Evolutionary conservation across 2,329 filamentous ascomycete species (phyloP).

Genomic region (Juglanconis oblonga): DNA sequence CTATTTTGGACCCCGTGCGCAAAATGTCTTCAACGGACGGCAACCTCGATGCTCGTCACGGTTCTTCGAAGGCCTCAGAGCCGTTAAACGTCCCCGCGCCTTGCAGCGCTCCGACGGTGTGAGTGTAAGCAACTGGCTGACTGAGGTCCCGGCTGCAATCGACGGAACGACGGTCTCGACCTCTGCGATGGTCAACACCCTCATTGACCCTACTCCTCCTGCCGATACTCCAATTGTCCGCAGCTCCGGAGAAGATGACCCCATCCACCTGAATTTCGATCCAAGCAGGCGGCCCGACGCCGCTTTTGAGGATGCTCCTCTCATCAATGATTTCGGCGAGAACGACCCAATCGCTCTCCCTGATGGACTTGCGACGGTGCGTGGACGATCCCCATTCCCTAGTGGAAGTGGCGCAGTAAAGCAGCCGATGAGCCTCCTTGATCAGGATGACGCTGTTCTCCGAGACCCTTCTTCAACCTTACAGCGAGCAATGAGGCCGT

Average conservation of each 20-base stretch:
- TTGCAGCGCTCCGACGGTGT: neutral
- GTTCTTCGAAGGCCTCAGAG: slow-evolving; percentile 14
- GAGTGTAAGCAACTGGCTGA: neutral
- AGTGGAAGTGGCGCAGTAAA: neutral
- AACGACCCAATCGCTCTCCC: too few species aligned
- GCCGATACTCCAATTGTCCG: neutral
- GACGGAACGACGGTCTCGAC: neutral
- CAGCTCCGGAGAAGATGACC: neutral
- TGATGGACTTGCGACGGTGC: too few species aligned
- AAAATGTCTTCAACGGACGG: slow-evolving; percentile 15
- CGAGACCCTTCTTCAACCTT: neutral
- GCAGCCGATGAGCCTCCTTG: neutral
- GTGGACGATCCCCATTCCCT: neutral
- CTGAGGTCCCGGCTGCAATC: neutral
- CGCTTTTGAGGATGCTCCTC: neutral
- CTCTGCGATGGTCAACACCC: neutral
- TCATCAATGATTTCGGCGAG: neutral
- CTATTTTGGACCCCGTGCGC: slow-evolving; percentile 22
- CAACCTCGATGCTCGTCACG: slow-evolving; percentile 12
- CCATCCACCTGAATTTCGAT: neutral
- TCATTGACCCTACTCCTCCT: too few species aligned
- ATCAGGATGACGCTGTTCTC: neutral
- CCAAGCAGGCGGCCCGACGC: neutral
- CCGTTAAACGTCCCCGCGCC: neutral
- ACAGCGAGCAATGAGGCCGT: neutral